phyloP scores from a whole-genome alignment of 306 rosid genomes.

The Glycine latifolia region DNA sequence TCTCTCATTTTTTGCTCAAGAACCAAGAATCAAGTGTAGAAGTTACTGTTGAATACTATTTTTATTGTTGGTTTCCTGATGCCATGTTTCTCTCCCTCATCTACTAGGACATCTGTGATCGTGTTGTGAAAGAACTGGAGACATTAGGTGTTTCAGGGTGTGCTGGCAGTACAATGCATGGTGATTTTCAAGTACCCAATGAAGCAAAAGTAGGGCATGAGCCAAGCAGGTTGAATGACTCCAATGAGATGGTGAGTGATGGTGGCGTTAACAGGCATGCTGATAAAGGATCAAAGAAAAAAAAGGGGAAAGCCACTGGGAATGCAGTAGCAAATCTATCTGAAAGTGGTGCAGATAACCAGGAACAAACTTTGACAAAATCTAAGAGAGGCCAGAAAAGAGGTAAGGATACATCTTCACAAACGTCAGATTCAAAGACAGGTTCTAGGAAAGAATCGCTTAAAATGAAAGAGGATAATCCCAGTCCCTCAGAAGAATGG shows the following conservation, averaged over 20 bases:
- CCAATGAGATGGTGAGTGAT: constrained; percentile 63
- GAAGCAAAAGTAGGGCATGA: constrained; percentile 64
- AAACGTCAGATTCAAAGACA: constrained; percentile 66
- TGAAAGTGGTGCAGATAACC: constrained; percentile 75
- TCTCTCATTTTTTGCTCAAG: neutral
- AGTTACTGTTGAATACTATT: constrained; percentile 26
- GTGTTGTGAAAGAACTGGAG: constrained; percentile 85
- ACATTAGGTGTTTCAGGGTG: constrained; percentile 62
- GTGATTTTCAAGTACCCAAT: constrained; percentile 52
- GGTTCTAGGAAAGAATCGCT: constrained; percentile 73
- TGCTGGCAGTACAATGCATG: constrained; percentile 52
- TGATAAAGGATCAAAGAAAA: constrained; percentile 87
- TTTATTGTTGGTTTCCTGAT: constrained; percentile 41
- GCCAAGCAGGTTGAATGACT: constrained; percentile 62
- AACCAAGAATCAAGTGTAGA: constrained; percentile 11
- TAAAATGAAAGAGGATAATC: constrained; percentile 73
- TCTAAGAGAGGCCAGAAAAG: constrained; percentile 90
- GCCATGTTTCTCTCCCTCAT: constrained; percentile 40
- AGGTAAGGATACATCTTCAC: constrained; percentile 74
- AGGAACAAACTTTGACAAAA: constrained; percentile 67
- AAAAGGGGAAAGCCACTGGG: constrained; percentile 74
- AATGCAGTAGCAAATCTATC: constrained; percentile 52
- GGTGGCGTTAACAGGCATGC: constrained; percentile 63
- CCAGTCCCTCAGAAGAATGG: constrained; percentile 92
- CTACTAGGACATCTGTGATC: constrained; percentile 75